Evolutionary conservation across 2,329 filamentous ascomycete genomes (phyloP).

Genomic region (Arthrinium phaeospermum): DNA sequence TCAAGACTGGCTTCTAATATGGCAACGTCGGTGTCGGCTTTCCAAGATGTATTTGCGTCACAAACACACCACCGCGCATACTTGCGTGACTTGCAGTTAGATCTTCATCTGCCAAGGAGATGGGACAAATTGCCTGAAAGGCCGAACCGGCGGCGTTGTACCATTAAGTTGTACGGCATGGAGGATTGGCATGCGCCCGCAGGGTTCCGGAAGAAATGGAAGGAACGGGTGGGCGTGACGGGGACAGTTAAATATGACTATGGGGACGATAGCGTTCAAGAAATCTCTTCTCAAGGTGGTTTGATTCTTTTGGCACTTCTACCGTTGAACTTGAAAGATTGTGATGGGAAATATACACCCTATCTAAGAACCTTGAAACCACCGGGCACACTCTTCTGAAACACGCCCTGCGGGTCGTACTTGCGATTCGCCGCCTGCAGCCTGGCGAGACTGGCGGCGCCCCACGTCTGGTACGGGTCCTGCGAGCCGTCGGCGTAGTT

Average conservation of each 20-base stretch:
- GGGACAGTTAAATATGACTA: background rate
- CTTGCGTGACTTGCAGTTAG: too few relatives aligned
- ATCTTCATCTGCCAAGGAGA: too few relatives aligned
- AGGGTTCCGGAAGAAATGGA: background rate
- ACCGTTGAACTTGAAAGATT: too few relatives aligned
- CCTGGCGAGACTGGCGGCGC: background rate
- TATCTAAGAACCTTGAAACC: constrained; percentile 7
- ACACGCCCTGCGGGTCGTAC: background rate
- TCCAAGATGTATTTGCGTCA: too few relatives aligned
- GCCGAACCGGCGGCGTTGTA: background rate
- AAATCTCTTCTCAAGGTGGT: too few relatives aligned
- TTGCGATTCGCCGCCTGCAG: background rate
- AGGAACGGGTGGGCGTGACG: background rate
- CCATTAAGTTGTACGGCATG: background rate
- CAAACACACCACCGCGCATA: too few relatives aligned
- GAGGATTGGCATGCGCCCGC: background rate
- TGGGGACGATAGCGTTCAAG: too few relatives aligned
- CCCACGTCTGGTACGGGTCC: background rate
- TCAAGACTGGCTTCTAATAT: too few relatives aligned
- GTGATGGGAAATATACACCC: too few relatives aligned
- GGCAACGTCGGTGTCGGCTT: too few relatives aligned
- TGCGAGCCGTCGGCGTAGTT: background rate
- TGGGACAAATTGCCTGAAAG: too few relatives aligned
- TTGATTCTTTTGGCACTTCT: too few relatives aligned
- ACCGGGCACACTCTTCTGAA: background rate